Conservation (phyloP, 2,329 filamentous ascomycete species). For the Ceratocystiopsis brevicomis region DNA sequence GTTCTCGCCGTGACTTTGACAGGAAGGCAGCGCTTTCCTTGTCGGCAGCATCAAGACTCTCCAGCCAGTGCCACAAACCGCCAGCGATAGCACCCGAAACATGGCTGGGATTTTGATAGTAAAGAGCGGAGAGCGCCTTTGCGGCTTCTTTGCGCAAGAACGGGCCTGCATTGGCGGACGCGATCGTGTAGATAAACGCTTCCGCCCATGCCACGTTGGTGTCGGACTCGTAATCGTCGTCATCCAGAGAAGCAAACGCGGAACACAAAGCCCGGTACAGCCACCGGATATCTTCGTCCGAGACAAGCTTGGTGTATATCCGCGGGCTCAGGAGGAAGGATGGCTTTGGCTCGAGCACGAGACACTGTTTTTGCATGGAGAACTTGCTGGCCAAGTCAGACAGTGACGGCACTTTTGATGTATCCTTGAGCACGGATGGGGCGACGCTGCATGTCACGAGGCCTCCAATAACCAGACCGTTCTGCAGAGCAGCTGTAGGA, state of each 20-base stretch:
- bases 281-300: conserved; percentile 64
- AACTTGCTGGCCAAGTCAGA: conserved; percentile 37
- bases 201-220: conserved; percentile 62
- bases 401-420: conserved; percentile 29
- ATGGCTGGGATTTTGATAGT: conserved; percentile 35
- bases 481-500: conserved; percentile 61
- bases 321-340: conserved; percentile 74
- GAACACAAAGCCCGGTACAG: conserved; percentile 50
- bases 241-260: conserved; percentile 34
- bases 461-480: conserved; percentile 59
- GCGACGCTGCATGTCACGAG: conserved; percentile 54
- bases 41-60: conserved; percentile 45
- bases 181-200: conserved; percentile 61
- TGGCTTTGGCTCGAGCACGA: conserved; percentile 57
- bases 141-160: conserved; percentile 44
- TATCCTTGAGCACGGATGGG: conserved; percentile 31
- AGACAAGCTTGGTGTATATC: conserved; percentile 61
- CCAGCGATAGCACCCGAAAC: conserved; percentile 46
- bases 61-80: conserved; percentile 67
- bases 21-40: conserved; percentile 56
- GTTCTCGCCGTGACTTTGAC: conserved; percentile 43
- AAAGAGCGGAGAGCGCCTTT: conserved; percentile 42
- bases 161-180: conserved; percentile 40
- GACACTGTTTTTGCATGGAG: conserved; percentile 42
- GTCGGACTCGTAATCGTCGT: conserved; percentile 23